Percentiles rank a stretch among this genome's conserved stretches.
These are phyloP conservation scores for Eucalyptus tenuipes DNA, from an alignment of 345 rosid species.

Conservation along the genomic window DNA sequence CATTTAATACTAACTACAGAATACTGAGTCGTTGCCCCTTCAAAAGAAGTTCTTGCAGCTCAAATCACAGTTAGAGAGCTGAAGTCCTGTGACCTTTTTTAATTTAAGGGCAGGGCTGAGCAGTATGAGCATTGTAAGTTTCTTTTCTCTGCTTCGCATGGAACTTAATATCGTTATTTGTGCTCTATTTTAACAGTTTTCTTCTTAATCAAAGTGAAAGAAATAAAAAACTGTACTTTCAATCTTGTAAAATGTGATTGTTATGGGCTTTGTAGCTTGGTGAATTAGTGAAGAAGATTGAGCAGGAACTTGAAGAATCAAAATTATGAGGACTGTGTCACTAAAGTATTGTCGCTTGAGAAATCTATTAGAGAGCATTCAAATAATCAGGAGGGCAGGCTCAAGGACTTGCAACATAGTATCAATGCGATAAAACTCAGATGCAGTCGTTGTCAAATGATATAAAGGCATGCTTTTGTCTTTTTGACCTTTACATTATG, in stretches of 20 bases:
- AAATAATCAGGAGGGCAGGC: too few relatives aligned
- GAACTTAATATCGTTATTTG: background rate
- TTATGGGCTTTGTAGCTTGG: constrained; percentile 34
- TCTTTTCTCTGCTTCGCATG: background rate
- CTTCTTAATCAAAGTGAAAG: background rate
- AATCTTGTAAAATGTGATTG: background rate
- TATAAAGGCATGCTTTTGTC: too few relatives aligned
- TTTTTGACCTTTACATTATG: too few relatives aligned
- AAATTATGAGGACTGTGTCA: background rate
- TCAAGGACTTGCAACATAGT: too few relatives aligned
- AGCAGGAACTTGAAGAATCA: constrained; percentile 67
- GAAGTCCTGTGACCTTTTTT: constrained; percentile 66
- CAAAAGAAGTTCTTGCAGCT: constrained; percentile 56
- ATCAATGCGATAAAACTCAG: too few relatives aligned
- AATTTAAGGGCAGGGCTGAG: constrained; percentile 78
- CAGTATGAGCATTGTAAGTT: constrained; percentile 97
- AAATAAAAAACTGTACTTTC: background rate
- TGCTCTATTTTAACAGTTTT: background rate
- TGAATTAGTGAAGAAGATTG: constrained; percentile 71
- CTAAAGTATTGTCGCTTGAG: too few relatives aligned
- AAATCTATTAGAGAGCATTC: too few relatives aligned
- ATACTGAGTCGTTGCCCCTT: constrained; percentile 53
- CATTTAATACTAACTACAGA: constrained; percentile 41
- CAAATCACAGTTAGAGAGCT: constrained; percentile 73
- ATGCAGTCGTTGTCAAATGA: too few relatives aligned